Conservation (phyloP, 352 stramenopile genomes). For the Peronospora belbahrii region DNA sequence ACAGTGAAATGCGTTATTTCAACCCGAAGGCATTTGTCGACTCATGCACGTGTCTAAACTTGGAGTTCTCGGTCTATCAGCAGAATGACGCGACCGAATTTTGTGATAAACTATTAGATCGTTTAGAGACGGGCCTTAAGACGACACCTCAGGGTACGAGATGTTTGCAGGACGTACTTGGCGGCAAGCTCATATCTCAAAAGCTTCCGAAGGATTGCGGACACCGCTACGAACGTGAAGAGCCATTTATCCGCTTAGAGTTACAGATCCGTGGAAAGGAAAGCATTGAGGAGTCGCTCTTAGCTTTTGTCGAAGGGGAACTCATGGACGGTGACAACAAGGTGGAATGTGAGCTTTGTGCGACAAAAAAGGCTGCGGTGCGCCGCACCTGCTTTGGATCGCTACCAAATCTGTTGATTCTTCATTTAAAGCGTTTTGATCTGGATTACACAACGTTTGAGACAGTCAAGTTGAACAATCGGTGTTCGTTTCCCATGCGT, state of each 20-base stretch:
- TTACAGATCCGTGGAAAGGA: conserved; percentile 97
- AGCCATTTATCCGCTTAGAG: conserved; percentile 96
- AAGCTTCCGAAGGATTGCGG: conserved; percentile 87
- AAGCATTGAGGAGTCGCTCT: conserved; percentile 95
- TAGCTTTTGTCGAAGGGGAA: conserved; percentile 96
- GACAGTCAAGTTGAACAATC: conserved; percentile 99
- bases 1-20: conserved; percentile 83
- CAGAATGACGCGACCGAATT: conserved; percentile 99
- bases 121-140: conserved; percentile 94
- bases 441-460: conserved; percentile 99
- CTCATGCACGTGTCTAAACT: conserved; percentile 81
- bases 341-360: conserved; percentile 95
- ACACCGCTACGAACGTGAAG: conserved; percentile 92
- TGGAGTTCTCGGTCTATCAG: conserved; percentile 95
- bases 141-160: conserved; percentile 71
- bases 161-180: conserved; percentile 68
- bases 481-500: conserved; percentile 95
- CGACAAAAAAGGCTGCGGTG: conserved; percentile 95
- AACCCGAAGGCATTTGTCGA: conserved; percentile 86
- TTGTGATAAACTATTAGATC: conserved; percentile 97
- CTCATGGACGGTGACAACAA: conserved; percentile 99
- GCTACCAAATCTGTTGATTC: conserved; percentile 94
- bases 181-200: conserved; percentile 81
- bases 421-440: conserved; percentile 99
- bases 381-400: conserved; percentile 91